Conservation (phyloP, 73 alveolate genomes). For the Symbiodinium natans region DNA sequence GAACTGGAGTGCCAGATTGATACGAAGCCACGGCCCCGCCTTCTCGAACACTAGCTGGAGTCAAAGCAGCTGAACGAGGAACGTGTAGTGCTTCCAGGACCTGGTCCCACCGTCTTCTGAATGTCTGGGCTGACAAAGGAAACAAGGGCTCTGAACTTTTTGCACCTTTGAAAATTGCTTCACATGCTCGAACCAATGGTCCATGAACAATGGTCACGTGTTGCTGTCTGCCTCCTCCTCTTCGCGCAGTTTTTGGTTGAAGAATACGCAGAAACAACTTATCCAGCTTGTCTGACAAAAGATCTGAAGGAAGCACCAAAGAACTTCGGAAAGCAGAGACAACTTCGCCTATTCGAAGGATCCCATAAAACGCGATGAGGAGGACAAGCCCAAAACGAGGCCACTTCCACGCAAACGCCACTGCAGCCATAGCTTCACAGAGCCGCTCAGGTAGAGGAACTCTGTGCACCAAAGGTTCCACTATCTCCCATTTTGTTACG, state of each 20-base stretch:
- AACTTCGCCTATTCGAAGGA: neutral
- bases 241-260: neutral
- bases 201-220: neutral
- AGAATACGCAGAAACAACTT: neutral
- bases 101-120: constrained; percentile 33
- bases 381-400: neutral
- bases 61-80: neutral
- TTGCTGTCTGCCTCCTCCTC: neutral
- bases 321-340: neutral
- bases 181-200: too few species aligned
- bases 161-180: neutral
- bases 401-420: constrained; percentile 13
- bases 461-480: neutral
- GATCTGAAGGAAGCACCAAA: neutral
- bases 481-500: neutral
- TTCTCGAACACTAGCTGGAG: neutral
- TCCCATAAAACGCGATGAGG: neutral
- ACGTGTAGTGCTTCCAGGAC: neutral
- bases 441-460: neutral
- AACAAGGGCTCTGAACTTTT: neutral
- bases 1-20: neutral
- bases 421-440: neutral
- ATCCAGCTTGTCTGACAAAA: neutral
- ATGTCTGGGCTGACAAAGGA: neutral
- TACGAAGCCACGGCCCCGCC: neutral